These are phyloP conservation scores for Xylaria multiplex DNA, from an alignment of 2,329 filamentous ascomycete genomes.

Conservation along the genomic window DNA sequence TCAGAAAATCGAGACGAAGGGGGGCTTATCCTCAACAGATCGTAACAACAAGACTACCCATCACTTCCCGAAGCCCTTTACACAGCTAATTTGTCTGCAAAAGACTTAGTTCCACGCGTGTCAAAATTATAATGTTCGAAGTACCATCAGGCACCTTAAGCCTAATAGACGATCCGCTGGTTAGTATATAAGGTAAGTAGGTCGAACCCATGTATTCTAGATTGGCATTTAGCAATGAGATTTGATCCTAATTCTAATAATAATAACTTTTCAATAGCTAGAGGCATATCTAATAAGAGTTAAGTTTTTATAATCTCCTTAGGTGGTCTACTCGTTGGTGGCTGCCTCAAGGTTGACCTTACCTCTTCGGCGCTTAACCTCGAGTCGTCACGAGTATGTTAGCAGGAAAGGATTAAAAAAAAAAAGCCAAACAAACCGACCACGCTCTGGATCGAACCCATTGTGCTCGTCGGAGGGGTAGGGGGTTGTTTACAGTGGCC, in stretches of 20 bases:
- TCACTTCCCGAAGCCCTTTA: no score
- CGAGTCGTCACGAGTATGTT: not conserved
- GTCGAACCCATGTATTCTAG: no score
- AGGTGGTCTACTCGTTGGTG: not conserved
- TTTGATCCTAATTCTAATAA: no score
- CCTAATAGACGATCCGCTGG: not conserved
- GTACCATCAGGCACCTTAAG: slow-evolving; percentile 13
- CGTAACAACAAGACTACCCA: slow-evolving; percentile 54
- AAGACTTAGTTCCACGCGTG: slow-evolving; percentile 4
- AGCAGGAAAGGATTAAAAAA: not conserved
- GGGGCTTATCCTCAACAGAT: slow-evolving; percentile 53
- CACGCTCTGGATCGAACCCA: slow-evolving; percentile 10
- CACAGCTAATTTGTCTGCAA: no score
- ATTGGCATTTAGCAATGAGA: no score
- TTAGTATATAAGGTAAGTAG: no score
- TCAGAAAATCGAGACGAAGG: slow-evolving; percentile 48
- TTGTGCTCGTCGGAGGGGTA: not conserved
- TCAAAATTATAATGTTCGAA: slow-evolving; percentile 39
- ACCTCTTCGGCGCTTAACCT: not conserved
- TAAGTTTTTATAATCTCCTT: not conserved
- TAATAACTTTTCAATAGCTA: no score
- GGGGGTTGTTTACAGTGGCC: no score
- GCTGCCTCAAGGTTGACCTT: not conserved
- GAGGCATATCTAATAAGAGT: no score
- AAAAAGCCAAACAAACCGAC: not conserved